Conservation (phyloP, 768 basidiomycete species). For the Basidioascus undulatus region DNA sequence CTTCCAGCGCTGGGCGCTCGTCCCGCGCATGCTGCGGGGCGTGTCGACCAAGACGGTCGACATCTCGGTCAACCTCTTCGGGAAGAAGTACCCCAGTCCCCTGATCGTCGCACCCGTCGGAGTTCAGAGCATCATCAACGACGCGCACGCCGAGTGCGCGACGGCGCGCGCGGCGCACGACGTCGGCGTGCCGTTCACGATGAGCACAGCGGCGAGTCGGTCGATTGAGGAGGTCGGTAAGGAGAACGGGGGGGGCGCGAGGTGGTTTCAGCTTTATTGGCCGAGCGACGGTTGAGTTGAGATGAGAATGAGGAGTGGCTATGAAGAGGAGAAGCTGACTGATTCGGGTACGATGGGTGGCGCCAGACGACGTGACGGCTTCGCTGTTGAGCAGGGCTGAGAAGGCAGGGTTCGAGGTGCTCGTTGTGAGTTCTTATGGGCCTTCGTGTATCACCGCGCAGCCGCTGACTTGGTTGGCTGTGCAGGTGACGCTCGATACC, state of each 20-base stretch:
- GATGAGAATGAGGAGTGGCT: too few species aligned
- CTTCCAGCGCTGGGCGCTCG: neutral
- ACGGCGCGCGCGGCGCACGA: neutral
- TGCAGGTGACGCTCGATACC: too few species aligned
- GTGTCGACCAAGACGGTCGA: neutral
- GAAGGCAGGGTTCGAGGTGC: neutral
- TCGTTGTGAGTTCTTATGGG: neutral
- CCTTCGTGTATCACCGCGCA: too few species aligned
- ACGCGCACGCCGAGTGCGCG: neutral
- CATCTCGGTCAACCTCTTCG: neutral
- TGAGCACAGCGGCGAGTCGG: neutral
- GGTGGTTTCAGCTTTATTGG: neutral
- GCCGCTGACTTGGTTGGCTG: too few species aligned
- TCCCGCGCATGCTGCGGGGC: neutral
- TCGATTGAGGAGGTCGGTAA: neutral
- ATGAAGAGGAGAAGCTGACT: too few species aligned
- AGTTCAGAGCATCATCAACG: neutral
- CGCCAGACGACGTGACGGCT: neutral
- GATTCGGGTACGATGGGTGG: too few species aligned
- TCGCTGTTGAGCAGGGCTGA: neutral
- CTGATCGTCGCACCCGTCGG: neutral
- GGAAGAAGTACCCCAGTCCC: neutral
- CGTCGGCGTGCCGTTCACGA: neutral
- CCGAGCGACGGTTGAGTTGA: neutral
- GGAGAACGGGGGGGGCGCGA: neutral